These are phyloP conservation scores for Castanea sativa DNA, from an alignment of 306 rosid species.

Conservation along the genomic window DNA sequence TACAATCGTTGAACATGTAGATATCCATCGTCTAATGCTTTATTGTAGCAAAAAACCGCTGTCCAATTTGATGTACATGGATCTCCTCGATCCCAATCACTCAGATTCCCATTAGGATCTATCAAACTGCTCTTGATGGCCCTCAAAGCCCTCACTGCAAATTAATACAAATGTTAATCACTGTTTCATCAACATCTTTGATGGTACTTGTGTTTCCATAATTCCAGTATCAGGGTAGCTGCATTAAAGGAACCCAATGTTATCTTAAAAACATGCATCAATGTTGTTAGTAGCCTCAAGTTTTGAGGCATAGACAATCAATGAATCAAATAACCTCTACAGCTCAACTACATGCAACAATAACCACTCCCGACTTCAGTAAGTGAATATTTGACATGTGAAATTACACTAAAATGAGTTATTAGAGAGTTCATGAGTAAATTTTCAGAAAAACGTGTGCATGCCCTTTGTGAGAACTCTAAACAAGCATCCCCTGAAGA, in stretches of 20 bases:
- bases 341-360: not conserved
- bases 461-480: not conserved
- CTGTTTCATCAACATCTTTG: conserved; percentile 1
- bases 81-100: conserved; percentile 50
- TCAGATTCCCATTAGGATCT: conserved; percentile 43
- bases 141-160: conserved; percentile 42
- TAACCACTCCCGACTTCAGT: not conserved
- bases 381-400: not conserved
- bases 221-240: not conserved
- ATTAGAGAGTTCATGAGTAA: not conserved
- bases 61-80: conserved; percentile 49
- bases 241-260: not conserved
- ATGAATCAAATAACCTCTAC: not conserved
- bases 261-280: not conserved
- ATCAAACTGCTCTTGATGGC: conserved; percentile 35
- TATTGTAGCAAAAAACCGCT: conserved; percentile 45
- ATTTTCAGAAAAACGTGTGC: not conserved
- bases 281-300: not conserved
- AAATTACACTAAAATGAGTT: not conserved
- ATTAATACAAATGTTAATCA: not conserved
- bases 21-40: conserved; percentile 32
- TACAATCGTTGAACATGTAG: conserved; percentile 50
- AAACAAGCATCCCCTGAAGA: not conserved
- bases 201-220: not conserved
- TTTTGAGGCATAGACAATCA: not conserved